phyloP scores from a whole-genome alignment of 768 basidiomycete genomes.

The Calvatia gigantea region DNA sequence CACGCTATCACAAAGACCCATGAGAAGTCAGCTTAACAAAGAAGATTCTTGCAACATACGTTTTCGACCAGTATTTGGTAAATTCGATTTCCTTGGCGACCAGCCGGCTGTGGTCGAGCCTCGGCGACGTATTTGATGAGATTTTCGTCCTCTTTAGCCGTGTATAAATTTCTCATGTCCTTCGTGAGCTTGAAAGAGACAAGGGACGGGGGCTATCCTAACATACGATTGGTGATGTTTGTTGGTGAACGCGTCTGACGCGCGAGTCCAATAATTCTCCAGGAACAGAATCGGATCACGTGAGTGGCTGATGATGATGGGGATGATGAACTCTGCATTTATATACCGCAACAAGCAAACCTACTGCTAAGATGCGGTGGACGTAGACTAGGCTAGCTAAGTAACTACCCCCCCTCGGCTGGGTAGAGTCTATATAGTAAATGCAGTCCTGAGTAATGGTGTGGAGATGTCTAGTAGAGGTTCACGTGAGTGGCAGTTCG shows the following conservation, averaged over 20 bases:
- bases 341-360: too few species aligned
- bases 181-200: background rate
- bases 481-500: too few species aligned
- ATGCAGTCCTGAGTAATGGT: too few species aligned
- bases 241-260: background rate
- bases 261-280: background rate
- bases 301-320: too few species aligned
- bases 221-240: background rate
- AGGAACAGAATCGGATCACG: background rate
- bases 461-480: too few species aligned
- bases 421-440: too few species aligned
- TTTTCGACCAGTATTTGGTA: background rate
- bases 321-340: too few species aligned
- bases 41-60: background rate
- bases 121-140: background rate
- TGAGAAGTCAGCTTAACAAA: background rate
- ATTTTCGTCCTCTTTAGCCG: background rate
- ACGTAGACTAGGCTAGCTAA: too few species aligned
- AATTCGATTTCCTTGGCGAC: background rate
- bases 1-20: slow-evolving; percentile 24
- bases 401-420: too few species aligned
- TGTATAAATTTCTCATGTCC: background rate
- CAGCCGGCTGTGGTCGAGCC: background rate
- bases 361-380: too few species aligned
- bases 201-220: background rate